A percentile compares a stretch with the other conserved stretches of the same genome.
phyloP scores from a whole-genome alignment of 306 rosid genomes.

The Macrotyloma uniflorum region DNA sequence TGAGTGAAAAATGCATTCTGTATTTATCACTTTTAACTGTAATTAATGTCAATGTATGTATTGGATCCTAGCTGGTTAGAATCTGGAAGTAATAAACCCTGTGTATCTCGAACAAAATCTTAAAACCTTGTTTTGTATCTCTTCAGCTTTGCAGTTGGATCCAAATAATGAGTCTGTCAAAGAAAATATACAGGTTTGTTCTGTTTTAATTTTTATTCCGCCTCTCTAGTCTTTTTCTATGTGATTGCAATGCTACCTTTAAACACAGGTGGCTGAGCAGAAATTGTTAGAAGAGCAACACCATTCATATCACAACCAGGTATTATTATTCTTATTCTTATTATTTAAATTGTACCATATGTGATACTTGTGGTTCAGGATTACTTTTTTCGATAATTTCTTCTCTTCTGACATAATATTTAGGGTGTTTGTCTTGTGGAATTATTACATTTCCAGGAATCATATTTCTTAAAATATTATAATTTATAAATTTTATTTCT shows the following conservation, averaged over 20 bases:
- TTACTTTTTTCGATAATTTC: not conserved
- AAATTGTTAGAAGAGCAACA: slow-evolving; percentile 64
- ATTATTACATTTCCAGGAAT: too few relatives aligned
- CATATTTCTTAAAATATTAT: too few relatives aligned
- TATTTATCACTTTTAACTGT: not conserved
- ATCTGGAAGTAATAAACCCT: slow-evolving; percentile 4
- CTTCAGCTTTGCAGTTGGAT: slow-evolving; percentile 86
- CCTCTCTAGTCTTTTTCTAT: slow-evolving; percentile 25
- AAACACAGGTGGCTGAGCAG: slow-evolving; percentile 67
- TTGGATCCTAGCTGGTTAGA: slow-evolving; percentile 27
- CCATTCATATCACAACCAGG: slow-evolving; percentile 57
- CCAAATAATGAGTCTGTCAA: slow-evolving; percentile 79
- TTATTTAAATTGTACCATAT: not conserved
- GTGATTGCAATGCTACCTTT: slow-evolving; percentile 31
- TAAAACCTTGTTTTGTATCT: slow-evolving; percentile 24
- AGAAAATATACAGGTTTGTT: slow-evolving; percentile 83
- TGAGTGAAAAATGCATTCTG: not conserved
- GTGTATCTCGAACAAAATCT: slow-evolving; percentile 6
- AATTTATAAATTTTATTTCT: too few relatives aligned
- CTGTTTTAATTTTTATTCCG: slow-evolving; percentile 24
- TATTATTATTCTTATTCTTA: slow-evolving; percentile 40
- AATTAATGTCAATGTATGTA: not conserved
- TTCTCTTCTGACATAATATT: slow-evolving; percentile 10
- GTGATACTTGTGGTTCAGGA: not conserved
- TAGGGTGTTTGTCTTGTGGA: too few relatives aligned